Evolutionary conservation across 768 basidiomycete species (phyloP).

Genomic region (Psilocybe subaeruginosa): DNA sequence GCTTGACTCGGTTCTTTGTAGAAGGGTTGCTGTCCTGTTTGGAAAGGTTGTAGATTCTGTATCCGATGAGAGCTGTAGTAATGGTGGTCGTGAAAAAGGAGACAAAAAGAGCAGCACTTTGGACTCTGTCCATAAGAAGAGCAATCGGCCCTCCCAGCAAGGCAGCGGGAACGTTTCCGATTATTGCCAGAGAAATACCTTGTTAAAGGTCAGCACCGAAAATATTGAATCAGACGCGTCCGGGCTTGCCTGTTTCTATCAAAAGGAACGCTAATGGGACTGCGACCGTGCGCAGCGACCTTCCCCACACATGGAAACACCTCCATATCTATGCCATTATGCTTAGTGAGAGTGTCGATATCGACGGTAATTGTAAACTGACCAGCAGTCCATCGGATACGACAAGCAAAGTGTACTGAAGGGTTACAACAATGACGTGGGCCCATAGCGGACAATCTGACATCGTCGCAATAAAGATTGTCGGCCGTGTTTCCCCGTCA

Average conservation of each 20-base stretch:
- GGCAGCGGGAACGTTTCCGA: background rate
- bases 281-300: background rate
- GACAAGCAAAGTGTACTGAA: background rate
- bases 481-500: background rate
- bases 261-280: background rate
- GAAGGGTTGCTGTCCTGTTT: background rate
- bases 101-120: slow-evolving; percentile 2
- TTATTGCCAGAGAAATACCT: background rate
- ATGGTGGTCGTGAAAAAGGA: slow-evolving; percentile 1
- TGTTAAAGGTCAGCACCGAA: too few relatives aligned
- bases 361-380: background rate
- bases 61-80: slow-evolving; percentile 1
- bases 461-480: background rate
- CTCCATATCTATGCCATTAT: background rate
- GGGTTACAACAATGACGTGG: background rate
- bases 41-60: slow-evolving; percentile 1
- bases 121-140: background rate
- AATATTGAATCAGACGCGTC: background rate
- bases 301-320: slow-evolving; percentile 4
- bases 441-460: background rate
- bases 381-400: slow-evolving; percentile 3
- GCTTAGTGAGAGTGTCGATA: background rate
- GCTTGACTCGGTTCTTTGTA: background rate
- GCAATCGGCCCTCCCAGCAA: background rate
- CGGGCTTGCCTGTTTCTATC: background rate